A percentile compares a stretch with the other conserved stretches of the same genome.
These are phyloP conservation scores for Neophaeococcomyces aloes DNA, from an alignment of 2,329 filamentous ascomycete genomes.

Conservation along the genomic window DNA sequence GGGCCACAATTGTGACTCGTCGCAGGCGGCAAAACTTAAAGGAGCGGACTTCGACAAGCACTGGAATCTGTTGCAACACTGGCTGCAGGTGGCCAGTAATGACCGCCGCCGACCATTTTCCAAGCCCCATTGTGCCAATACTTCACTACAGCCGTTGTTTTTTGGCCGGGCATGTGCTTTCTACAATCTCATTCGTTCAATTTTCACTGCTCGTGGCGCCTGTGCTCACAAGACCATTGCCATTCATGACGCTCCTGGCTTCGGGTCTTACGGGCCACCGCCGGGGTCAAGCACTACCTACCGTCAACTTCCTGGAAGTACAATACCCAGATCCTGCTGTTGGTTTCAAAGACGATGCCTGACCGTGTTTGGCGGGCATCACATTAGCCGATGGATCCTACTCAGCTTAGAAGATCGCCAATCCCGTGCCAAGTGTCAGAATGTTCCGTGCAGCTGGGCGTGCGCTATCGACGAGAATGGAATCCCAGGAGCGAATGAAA, in stretches of 20 bases:
- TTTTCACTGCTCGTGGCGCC: constrained; percentile 1
- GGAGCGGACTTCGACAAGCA: not conserved
- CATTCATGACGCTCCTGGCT: not conserved
- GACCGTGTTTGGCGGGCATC: not conserved
- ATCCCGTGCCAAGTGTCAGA: too few relatives aligned
- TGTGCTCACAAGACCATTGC: not conserved
- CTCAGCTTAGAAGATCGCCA: not conserved
- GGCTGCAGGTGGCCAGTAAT: not conserved
- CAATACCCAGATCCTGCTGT: too few relatives aligned
- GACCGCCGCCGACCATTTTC: constrained; percentile 1
- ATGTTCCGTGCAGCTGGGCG: too few relatives aligned
- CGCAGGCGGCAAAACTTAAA: constrained; percentile 2
- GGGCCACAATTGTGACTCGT: constrained; percentile 5
- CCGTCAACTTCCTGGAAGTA: too few relatives aligned
- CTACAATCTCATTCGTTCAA: not conserved
- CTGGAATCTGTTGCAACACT: constrained; percentile 1
- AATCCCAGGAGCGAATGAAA: constrained; percentile 1
- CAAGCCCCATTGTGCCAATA: not conserved
- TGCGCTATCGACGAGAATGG: too few relatives aligned
- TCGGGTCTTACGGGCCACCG: too few relatives aligned
- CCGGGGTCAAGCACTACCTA: too few relatives aligned
- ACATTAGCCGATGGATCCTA: not conserved
- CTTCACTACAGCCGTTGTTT: not conserved
- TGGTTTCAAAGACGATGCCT: not conserved
- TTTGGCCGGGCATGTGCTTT: constrained; percentile 3